These are phyloP conservation scores for Cyberlindnera subsufficiens DNA, from an alignment of 805 yeast genomes.

Conservation along the genomic window DNA sequence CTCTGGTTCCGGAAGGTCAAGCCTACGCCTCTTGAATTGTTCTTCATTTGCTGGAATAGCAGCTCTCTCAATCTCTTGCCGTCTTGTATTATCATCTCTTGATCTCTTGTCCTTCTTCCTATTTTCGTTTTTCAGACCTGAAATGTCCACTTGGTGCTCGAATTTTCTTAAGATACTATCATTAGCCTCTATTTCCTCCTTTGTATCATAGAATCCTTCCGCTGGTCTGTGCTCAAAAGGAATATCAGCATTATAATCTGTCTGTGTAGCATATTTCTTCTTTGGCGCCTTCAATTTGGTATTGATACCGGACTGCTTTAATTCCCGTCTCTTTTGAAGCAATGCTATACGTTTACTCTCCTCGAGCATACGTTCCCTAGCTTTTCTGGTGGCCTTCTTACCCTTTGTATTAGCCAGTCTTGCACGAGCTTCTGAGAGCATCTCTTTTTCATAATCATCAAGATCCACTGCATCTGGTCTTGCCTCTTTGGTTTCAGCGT, in stretches of 20 bases:
- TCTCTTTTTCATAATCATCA: constrained; percentile 86
- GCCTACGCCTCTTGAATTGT: constrained; percentile 13
- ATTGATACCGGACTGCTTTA: constrained; percentile 73
- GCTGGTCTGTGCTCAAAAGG: constrained; percentile 71
- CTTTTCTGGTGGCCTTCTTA: constrained; percentile 87
- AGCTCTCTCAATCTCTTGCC: constrained; percentile 18
- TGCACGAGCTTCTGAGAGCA: constrained; percentile 93
- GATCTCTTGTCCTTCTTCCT: constrained; percentile 27
- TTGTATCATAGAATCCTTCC: constrained; percentile 62
- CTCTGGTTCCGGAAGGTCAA: constrained; percentile 32
- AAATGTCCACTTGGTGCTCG: constrained; percentile 34
- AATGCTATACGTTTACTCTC: constrained; percentile 73
- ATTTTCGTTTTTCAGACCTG: constrained; percentile 38
- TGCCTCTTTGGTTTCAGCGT: constrained; percentile 76
- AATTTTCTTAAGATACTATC: constrained; percentile 33
- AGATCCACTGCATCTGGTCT: constrained; percentile 73
- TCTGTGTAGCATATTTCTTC: constrained; percentile 49
- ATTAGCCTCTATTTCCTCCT: constrained; percentile 48
- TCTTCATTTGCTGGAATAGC: constrained; percentile 6
- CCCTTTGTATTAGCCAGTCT: constrained; percentile 90
- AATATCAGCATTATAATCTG: constrained; percentile 80
- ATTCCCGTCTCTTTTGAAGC: constrained; percentile 72
- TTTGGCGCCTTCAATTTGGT: constrained; percentile 43
- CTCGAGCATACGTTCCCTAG: constrained; percentile 74
- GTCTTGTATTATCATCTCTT: constrained; percentile 22